Base-by-base conservation (phyloP, 2,329 filamentous ascomycete species). In the Thielaviopsis punctulata region DNA sequence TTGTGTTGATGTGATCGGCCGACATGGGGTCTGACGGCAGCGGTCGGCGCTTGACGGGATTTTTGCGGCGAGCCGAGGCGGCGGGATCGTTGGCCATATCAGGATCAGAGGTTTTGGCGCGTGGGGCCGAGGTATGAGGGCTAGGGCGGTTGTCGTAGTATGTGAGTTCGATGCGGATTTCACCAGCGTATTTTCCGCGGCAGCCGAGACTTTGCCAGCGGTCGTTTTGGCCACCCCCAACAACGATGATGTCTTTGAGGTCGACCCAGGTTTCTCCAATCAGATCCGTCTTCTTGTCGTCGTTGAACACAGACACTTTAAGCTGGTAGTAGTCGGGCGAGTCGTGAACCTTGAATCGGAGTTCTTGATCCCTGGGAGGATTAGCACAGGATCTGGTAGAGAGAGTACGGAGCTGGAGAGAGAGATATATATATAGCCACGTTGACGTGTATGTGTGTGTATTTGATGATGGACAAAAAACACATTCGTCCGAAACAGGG, bases 281-380 rank as follows among this genome's bases (percentile, higher is more conserved):
- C 58, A 98, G 68, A 59, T 98, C 92, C 0, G 90, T 96, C 70
- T 84, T 93, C 71, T 95, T 96, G 68, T 98, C 92, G 62, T 98
- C 92, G 63, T 95, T 95, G 70, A 98, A 98, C 5, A 96, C 79
- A 2, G 90, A 95, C 15, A 96, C 75, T 65, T 98, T 98, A 53
- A 98, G 75, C 64, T 89, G 86, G 67, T 87, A 88, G 71, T 98
- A 98, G 67, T 98, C 92, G 18, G 88, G 82, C 15, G 88, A 95
- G 62, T 96, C 89, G 73, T 95, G 90, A 15, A 98, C 92, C 45
- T 79, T 86, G 63, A 96, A 98, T 56, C 92, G 86, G 45, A 98
- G 77, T 66, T 98, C 92, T 67, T 96, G 87, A 65, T 98, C 92
- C 92, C 92, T 98, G n/a, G n/a, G n/a, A n/a, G n/a, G n/a, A n/a